Percentiles rank a stretch among this genome's conserved stretches.
Evolutionary conservation across 192 early-diverging fungal species (phyloP).

Genomic region (Backusella macrospora): DNA sequence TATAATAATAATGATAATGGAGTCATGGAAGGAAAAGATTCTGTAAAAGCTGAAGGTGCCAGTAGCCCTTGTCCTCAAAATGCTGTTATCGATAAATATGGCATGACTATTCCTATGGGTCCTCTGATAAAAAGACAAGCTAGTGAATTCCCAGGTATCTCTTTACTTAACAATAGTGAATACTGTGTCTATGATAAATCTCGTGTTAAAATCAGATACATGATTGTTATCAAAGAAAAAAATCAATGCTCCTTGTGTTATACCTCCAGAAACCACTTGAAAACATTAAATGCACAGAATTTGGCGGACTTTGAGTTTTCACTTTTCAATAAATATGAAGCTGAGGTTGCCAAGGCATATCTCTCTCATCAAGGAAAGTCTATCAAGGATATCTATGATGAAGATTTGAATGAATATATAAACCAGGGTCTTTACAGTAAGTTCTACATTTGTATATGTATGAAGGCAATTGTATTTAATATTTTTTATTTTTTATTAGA

Average conservation of each 20-base stretch:
- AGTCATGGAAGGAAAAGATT: conserved; percentile 55
- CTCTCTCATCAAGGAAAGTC: conserved; percentile 5
- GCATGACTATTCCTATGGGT: conserved; percentile 27
- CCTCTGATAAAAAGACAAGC: neutral
- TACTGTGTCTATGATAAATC: conserved; percentile 75
- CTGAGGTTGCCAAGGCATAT: conserved; percentile 14
- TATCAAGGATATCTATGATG: conserved; percentile 29
- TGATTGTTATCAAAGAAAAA: conserved; percentile 41
- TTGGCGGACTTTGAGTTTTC: neutral
- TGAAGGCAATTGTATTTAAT: neutral
- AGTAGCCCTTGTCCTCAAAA: conserved; percentile 57
- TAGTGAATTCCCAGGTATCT: conserved; percentile 15
- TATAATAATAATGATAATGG: conserved; percentile 42
- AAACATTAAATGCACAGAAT: conserved; percentile 5
- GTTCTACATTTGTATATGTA: neutral
- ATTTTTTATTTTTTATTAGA: neutral
- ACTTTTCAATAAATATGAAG: conserved; percentile 27
- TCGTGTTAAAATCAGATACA: conserved; percentile 75
- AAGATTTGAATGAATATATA: conserved; percentile 14
- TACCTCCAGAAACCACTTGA: neutral
- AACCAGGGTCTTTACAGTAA: conserved; percentile 24
- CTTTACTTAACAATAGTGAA: conserved; percentile 70
- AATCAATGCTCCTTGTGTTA: conserved; percentile 27
- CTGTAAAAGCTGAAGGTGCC: conserved; percentile 66
- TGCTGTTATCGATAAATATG: conserved; percentile 30